Evolutionary conservation across 805 yeast genomes (phyloP).

Genomic region (Ascoidea rubescens): DNA sequence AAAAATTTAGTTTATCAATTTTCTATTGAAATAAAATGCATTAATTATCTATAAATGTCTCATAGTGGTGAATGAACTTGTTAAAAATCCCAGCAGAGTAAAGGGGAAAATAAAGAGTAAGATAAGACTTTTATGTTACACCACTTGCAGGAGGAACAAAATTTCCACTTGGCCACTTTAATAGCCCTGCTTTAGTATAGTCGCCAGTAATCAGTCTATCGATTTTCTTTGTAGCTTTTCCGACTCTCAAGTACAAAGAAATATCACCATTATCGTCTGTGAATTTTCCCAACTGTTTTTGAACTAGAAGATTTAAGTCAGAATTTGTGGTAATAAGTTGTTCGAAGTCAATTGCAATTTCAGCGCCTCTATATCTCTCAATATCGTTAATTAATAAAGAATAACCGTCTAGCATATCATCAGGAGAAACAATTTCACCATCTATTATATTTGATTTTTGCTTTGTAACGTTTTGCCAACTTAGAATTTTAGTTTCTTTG

Average conservation of each 20-base stretch:
- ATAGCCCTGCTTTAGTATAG: constrained; percentile 47
- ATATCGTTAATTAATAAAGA: constrained; percentile 69
- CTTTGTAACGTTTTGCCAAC: constrained; percentile 17
- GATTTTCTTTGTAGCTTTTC: constrained; percentile 28
- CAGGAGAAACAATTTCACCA: constrained; percentile 15
- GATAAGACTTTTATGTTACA: constrained; percentile 20
- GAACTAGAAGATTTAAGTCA: constrained; percentile 17
- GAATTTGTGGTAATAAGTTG: constrained; percentile 19
- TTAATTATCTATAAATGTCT: too few relatives aligned
- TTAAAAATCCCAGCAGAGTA: too few relatives aligned
- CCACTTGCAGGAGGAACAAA: constrained; percentile 40
- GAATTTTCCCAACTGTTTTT: constrained; percentile 18
- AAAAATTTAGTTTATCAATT: too few relatives aligned
- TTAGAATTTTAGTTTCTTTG: constrained; percentile 18
- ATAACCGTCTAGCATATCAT: constrained; percentile 29
- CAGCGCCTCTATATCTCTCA: constrained; percentile 53
- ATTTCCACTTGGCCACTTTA: constrained; percentile 47
- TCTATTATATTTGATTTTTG: constrained; percentile 11
- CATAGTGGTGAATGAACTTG: too few relatives aligned
- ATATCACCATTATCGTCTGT: constrained; percentile 19
- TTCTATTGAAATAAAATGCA: too few relatives aligned
- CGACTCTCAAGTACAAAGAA: constrained; percentile 41
- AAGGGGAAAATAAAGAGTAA: too few relatives aligned
- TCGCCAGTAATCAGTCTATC: constrained; percentile 34
- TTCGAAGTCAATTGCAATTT: constrained; percentile 28